Conservation (phyloP, 352 stramenopile species). For the Pilasporangium apinafurcum region DNA sequence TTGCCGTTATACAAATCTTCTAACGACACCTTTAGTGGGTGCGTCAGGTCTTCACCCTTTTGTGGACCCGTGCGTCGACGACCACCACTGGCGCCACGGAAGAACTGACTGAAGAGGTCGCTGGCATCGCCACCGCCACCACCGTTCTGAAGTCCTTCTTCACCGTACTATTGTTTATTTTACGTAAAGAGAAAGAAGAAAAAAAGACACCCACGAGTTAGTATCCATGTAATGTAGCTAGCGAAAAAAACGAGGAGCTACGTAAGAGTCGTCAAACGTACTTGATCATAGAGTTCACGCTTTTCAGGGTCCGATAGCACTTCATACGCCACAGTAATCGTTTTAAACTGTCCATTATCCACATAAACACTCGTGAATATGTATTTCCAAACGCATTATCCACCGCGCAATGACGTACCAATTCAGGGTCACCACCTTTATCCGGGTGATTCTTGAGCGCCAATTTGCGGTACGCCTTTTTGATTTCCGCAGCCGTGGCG, state of each 20-base stretch:
- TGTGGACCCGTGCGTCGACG: constrained; percentile 78
- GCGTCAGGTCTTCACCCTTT: constrained; percentile 94
- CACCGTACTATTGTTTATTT: constrained; percentile 96
- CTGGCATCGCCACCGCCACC: constrained; percentile 56
- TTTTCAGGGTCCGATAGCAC: constrained; percentile 94
- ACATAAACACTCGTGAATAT: constrained; percentile 1
- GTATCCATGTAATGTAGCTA: constrained; percentile 1
- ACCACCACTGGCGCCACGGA: constrained; percentile 75
- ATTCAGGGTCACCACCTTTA: constrained; percentile 97
- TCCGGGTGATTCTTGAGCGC: constrained; percentile 96
- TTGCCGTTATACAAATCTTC: constrained; percentile 99
- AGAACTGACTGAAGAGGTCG: constrained; percentile 98
- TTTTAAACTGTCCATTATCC: constrained; percentile 71
- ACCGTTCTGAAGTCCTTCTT: constrained; percentile 95
- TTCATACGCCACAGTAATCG: constrained; percentile 95
- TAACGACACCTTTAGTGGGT: constrained; percentile 95
- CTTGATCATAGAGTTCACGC: constrained; percentile 83
- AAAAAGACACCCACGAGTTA: constrained; percentile 57
- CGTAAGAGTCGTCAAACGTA: constrained; percentile 11
- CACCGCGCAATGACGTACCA: constrained; percentile 19
- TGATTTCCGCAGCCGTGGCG: constrained; percentile 78
- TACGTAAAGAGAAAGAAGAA: constrained; percentile 20
- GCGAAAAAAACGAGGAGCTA: constrained; percentile 1
- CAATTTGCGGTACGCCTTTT: constrained; percentile 89
- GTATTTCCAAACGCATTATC: background rate